A percentile compares a stretch with the other conserved stretches of the same genome.
phyloP scores from a whole-genome alignment of 2,329 filamentous ascomycete genomes.

The Aspergillus unguis region DNA sequence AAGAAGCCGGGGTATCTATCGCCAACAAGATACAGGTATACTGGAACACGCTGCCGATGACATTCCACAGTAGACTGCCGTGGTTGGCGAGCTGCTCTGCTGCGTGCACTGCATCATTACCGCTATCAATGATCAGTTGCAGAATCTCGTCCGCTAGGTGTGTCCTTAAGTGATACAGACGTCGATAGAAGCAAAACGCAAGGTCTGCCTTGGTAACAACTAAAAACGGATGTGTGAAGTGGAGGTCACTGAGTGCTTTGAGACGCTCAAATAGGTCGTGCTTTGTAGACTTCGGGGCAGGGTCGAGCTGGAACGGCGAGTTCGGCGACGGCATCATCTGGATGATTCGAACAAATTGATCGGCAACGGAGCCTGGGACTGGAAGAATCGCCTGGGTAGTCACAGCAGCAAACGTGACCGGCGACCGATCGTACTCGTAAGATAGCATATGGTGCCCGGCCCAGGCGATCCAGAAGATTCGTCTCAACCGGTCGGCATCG shows the following conservation, averaged over 20 bases:
- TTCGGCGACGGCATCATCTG: slow-evolving; percentile 29
- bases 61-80: slow-evolving; percentile 29
- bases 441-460: slow-evolving; percentile 31
- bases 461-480: slow-evolving; percentile 36
- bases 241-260: slow-evolving; percentile 15
- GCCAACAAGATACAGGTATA: slow-evolving; percentile 30
- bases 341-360: slow-evolving; percentile 27
- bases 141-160: slow-evolving; percentile 22
- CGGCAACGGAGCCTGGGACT: slow-evolving; percentile 22
- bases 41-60: slow-evolving; percentile 32
- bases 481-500: slow-evolving; percentile 29
- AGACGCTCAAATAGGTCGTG: slow-evolving; percentile 27
- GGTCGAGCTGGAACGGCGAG: slow-evolving; percentile 22
- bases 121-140: slow-evolving; percentile 23
- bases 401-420: slow-evolving; percentile 24
- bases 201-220: slow-evolving; percentile 30
- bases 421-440: slow-evolving; percentile 32
- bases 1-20: slow-evolving; percentile 25
- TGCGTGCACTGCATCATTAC: slow-evolving; percentile 22
- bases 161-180: slow-evolving; percentile 28
- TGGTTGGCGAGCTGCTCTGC: slow-evolving; percentile 22
- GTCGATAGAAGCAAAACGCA: slow-evolving; percentile 33
- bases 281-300: slow-evolving; percentile 12
- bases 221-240: slow-evolving; percentile 26
- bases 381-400: slow-evolving; percentile 23